Percentiles rank a stretch among this genome's conserved stretches.
Evolutionary conservation across 257 asterid genomes (phyloP).

Genomic region (Scutellaria galericulata): DNA sequence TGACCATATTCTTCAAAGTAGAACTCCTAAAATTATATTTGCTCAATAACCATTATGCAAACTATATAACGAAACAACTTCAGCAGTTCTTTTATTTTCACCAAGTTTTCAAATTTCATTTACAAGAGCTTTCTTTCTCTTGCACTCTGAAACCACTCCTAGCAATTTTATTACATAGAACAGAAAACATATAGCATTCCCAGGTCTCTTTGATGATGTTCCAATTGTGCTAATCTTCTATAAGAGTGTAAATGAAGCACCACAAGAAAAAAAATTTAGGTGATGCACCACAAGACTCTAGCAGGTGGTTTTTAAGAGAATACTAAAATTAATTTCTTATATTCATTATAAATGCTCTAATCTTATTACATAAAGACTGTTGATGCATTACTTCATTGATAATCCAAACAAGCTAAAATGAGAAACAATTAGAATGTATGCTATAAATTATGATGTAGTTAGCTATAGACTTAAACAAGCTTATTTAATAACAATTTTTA

Average conservation of each 20-base stretch:
- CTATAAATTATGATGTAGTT: slow-evolving; percentile 4
- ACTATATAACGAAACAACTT: background rate
- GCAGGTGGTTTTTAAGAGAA: slow-evolving; percentile 1
- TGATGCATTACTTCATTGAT: slow-evolving; percentile 10
- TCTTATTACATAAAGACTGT: background rate
- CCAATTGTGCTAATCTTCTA: slow-evolving; percentile 7
- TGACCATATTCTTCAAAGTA: background rate
- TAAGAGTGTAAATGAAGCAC: background rate
- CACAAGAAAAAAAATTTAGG: slow-evolving; percentile 3
- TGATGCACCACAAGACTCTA: background rate
- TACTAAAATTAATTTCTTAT: background rate
- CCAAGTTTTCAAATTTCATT: slow-evolving; percentile 5
- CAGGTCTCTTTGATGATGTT: background rate
- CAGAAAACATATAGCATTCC: background rate
- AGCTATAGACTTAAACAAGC: background rate
- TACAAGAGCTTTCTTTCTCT: background rate
- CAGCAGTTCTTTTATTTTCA: slow-evolving; percentile 6
- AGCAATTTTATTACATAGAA: background rate
- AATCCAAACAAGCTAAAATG: background rate
- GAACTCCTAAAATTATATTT: background rate
- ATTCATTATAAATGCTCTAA: background rate
- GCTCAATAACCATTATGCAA: background rate
- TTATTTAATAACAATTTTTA: background rate
- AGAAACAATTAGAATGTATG: background rate
- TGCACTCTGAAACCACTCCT: slow-evolving; percentile 7